Evolutionary conservation across 164 flowering plant genomes (phyloP).

Genomic region (Protea cynaroides): DNA sequence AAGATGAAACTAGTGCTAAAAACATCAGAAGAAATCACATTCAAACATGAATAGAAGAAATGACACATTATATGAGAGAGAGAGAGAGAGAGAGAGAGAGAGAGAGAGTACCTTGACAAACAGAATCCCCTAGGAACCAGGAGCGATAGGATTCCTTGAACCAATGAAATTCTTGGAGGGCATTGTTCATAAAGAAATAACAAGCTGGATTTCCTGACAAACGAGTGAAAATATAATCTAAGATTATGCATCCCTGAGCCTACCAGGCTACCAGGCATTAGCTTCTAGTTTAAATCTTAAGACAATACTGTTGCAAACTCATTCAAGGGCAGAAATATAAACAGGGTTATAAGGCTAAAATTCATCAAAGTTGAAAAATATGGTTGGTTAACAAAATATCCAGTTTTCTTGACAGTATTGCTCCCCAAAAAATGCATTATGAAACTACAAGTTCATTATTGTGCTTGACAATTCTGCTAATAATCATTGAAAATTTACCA

Average conservation of each 20-base stretch:
- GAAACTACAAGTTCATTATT: too few species aligned
- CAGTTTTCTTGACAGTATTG: neutral
- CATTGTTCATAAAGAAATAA: slow-evolving; percentile 45
- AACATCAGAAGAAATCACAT: too few species aligned
- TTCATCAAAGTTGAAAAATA: neutral
- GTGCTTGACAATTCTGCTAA: neutral
- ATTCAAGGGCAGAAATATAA: too few species aligned
- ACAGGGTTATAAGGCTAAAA: neutral
- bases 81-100: too few species aligned
- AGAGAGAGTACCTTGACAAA: slow-evolving; percentile 58
- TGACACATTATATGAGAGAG: too few species aligned
- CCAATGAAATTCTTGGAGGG: slow-evolving; percentile 84
- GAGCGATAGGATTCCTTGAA: slow-evolving; percentile 78
- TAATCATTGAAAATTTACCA: neutral
- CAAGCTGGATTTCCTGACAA: slow-evolving; percentile 45
- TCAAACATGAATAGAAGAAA: too few species aligned
- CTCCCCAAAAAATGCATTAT: neutral
- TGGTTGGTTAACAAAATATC: neutral
- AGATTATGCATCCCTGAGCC: neutral
- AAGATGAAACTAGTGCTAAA: too few species aligned
- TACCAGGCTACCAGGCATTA: neutral
- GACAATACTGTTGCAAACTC: neutral
- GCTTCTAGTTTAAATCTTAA: neutral
- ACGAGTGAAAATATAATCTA: neutral
- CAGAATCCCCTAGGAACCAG: slow-evolving; percentile 90